Base-by-base conservation (phyloP, 352 stramenopile genomes). In the Phytopythium sindhum region DNA sequence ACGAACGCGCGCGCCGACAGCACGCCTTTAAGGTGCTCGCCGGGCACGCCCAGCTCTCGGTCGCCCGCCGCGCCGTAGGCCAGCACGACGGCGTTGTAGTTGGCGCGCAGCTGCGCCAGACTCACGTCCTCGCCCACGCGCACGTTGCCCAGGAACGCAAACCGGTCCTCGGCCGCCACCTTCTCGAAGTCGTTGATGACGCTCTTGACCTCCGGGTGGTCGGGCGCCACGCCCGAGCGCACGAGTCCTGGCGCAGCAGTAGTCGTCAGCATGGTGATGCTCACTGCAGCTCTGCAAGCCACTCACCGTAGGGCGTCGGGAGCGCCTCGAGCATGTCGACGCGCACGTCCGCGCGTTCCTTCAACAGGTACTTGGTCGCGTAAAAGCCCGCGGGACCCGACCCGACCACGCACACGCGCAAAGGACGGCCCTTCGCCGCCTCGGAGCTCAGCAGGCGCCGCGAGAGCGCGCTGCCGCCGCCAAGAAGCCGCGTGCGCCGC, bases 151-250 rank as follows among this genome's bases (percentile, higher is more conserved):
- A 98, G 80, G 63, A 98, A 98, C 24, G 71, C 67, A 50, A 98
- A 97, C 48, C 88, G 87, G 41, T 73, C 67, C 44, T 95, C 83
- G 1, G 69, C 61, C n/a, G 86, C 79, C 10, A 98, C 88, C 65
- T 96, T 83, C 7, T 96, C 79, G 73, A 99, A 99, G 74, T 99
- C 96, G 66, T 98, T 90, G 74, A 97, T 93, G 14, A 99, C 97
- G 65, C 90, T 98, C 82, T 99, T 99, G 21, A 99, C 97, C 80
- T 99, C 97, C 0, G 95, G 97, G 80, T 99, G 97, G 80, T 99
- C 97, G 1, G 97, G 98, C 23, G 97, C 97, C 2, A 99, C 97
- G 28, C 97, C 98, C 15, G 84, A 98, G 57, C 97, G 87, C 35
- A 99, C 97, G 53, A 99, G 86, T 7, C 98, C 82, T 85, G 66